Evolutionary conservation across 2,329 filamentous ascomycete species (phyloP).

Genomic region (Fusarium transvaalense): DNA sequence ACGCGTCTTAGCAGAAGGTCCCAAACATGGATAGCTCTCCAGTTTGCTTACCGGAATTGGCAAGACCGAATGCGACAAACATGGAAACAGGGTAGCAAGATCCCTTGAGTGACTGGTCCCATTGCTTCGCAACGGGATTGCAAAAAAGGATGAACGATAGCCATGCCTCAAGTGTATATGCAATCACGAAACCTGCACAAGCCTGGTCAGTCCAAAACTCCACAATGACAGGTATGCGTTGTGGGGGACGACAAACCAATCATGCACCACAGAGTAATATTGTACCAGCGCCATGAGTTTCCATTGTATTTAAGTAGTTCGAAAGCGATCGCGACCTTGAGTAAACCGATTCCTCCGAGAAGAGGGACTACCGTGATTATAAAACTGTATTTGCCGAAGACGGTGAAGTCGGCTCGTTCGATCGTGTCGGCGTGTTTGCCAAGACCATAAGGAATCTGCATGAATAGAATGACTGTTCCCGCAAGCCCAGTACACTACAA

Average conservation of each 20-base stretch:
- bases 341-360: neutral
- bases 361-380: neutral
- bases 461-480: neutral
- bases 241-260: neutral
- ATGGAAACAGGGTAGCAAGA: neutral
- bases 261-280: neutral
- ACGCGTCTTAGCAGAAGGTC: neutral
- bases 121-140: neutral
- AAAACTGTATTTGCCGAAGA: neutral
- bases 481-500: neutral
- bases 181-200: neutral
- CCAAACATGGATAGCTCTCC: fast-evolving
- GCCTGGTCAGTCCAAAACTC: neutral
- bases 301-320: constrained; percentile 1
- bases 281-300: neutral
- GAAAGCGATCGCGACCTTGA: neutral
- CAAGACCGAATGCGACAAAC: neutral
- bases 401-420: neutral
- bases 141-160: neutral
- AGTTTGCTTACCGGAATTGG: neutral
- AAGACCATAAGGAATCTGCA: neutral
- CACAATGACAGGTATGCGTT: neutral
- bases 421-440: neutral
- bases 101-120: neutral
- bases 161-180: neutral